Percentiles rank a stretch among this genome's conserved stretches.
These are phyloP conservation scores for Lactarius deliciosus DNA, from an alignment of 768 basidiomycete species.

Conservation along the genomic window DNA sequence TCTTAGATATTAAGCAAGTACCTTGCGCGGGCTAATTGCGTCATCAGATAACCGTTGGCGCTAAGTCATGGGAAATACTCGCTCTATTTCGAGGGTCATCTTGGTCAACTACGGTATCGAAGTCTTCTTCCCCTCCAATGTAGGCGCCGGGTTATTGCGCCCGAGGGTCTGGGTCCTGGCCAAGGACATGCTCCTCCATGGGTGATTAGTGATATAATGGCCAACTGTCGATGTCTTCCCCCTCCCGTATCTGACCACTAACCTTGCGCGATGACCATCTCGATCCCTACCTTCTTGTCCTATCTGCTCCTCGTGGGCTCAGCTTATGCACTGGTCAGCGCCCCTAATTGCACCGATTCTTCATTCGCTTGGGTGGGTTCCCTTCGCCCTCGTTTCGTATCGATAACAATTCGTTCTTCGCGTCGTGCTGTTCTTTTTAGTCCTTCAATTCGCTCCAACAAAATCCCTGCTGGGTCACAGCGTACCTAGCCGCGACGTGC, in stretches of 20 bases:
- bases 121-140: no score
- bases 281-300: neutral
- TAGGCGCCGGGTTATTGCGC: neutral
- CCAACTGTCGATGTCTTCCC: neutral
- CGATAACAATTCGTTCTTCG: no score
- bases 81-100: no score
- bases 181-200: neutral
- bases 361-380: conserved; percentile 21
- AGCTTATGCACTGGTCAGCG: conserved; percentile 7
- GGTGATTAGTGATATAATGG: conserved; percentile 1
- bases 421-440: neutral
- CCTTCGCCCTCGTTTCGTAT: neutral
- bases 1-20: no score
- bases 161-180: neutral
- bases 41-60: no score
- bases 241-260: neutral
- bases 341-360: conserved; percentile 12
- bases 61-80: no score
- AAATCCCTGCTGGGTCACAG: conserved; percentile 16
- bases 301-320: neutral
- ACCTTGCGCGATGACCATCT: neutral
- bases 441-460: conserved; percentile 21
- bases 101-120: no score
- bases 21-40: no score
- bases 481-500: conserved; percentile 12